Percentiles rank a stretch among this genome's conserved stretches.
Evolutionary conservation across 2,329 filamentous ascomycete species (phyloP).

Genomic region (Ascochyta pisi): DNA sequence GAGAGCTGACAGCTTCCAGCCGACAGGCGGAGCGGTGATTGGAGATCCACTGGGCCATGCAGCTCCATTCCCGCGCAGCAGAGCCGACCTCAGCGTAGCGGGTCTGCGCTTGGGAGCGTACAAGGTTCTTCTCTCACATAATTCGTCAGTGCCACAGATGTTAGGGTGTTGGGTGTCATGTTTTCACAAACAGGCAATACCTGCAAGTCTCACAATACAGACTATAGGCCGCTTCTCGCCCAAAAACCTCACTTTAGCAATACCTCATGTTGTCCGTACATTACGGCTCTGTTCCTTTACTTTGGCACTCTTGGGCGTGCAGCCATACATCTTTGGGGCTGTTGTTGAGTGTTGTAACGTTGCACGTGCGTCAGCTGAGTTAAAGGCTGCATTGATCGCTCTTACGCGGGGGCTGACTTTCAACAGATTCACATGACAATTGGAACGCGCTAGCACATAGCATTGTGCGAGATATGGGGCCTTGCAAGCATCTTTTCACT

Average conservation of each 20-base stretch:
- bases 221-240: neutral
- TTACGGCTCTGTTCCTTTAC: neutral
- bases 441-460: conserved; percentile 1
- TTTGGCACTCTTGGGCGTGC: neutral
- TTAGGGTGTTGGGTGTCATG: conserved; percentile 1
- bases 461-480: neutral
- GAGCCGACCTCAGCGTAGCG: neutral
- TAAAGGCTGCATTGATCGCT: conserved; percentile 1
- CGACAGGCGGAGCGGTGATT: conserved; percentile 2
- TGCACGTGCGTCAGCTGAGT: conserved; percentile 10
- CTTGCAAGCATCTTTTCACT: neutral
- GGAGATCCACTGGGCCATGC: conserved; percentile 11
- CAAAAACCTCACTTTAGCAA: too few relatives aligned
- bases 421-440: neutral
- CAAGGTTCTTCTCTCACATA: neutral
- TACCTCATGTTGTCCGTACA: neutral
- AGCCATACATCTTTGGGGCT: neutral
- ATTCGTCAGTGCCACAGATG: neutral
- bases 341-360: neutral
- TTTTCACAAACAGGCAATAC: neutral
- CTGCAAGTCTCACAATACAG: neutral
- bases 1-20: conserved; percentile 3
- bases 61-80: neutral
- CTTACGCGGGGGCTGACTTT: conserved; percentile 8
- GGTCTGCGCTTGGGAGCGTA: neutral